Evolutionary conservation across 73 alveolate species (phyloP).

Genomic region (Uronychia setigera): DNA sequence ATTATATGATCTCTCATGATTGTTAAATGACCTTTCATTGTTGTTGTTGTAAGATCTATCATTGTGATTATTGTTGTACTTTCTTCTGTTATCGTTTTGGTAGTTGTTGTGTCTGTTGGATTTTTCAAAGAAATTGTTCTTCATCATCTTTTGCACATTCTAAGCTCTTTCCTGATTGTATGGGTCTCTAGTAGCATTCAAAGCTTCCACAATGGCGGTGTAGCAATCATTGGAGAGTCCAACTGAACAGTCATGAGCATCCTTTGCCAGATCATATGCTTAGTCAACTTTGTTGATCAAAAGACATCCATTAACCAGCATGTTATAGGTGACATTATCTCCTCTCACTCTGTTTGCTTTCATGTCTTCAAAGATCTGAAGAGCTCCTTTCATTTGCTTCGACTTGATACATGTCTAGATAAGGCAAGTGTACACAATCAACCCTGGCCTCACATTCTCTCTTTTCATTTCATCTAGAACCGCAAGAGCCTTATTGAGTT

Average conservation of each 20-base stretch:
- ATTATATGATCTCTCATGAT: background rate
- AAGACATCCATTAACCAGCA: slow-evolving; percentile 88
- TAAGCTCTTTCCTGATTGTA: background rate
- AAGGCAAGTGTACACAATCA: slow-evolving; percentile 92
- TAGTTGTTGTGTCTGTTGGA: too few relatives aligned
- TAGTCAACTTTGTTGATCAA: slow-evolving; percentile 50
- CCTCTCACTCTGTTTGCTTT: slow-evolving; percentile 71
- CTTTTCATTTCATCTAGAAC: slow-evolving; percentile 89
- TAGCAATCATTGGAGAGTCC: background rate
- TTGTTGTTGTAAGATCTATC: too few relatives aligned
- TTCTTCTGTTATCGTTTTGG: too few relatives aligned
- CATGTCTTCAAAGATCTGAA: slow-evolving; percentile 78
- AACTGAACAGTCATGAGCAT: background rate
- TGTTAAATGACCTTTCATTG: too few relatives aligned
- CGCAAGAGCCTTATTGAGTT: slow-evolving; percentile 78
- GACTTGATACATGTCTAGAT: slow-evolving; percentile 91
- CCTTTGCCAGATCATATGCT: slow-evolving; percentile 10
- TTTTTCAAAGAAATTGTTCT: background rate
- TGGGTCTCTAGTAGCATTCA: background rate
- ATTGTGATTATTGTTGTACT: too few relatives aligned
- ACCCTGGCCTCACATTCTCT: slow-evolving; percentile 75
- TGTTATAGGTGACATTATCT: slow-evolving; percentile 89
- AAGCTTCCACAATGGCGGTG: background rate
- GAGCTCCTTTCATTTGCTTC: slow-evolving; percentile 79
- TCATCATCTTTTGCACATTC: background rate